Evolutionary conservation across 352 stramenopile species (phyloP).

Genomic region (Phytophthora sansomeana): DNA sequence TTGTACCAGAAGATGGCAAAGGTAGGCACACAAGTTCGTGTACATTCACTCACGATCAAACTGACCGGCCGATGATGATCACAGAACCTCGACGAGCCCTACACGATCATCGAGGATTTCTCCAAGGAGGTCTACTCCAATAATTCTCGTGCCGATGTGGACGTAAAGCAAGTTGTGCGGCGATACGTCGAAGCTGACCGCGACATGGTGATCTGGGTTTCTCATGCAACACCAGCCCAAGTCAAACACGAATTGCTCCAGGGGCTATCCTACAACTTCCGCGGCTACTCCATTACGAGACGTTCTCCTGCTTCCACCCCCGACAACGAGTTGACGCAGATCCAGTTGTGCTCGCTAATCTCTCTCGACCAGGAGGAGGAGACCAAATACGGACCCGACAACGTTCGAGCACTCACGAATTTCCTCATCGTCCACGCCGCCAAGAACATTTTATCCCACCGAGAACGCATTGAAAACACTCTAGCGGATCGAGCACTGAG

Average conservation of each 20-base stretch:
- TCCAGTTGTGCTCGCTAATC: constrained; percentile 59
- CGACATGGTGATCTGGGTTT: constrained; percentile 66
- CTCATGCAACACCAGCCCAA: constrained; percentile 49
- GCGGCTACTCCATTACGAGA: constrained; percentile 64
- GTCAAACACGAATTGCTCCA: constrained; percentile 53
- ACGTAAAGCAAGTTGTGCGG: constrained; percentile 61
- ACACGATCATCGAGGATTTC: constrained; percentile 68
- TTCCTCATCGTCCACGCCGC: constrained; percentile 47
- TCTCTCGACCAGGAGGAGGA: constrained; percentile 46
- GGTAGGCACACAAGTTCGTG: constrained; percentile 10
- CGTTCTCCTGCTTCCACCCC: constrained; percentile 34
- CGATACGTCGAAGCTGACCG: constrained; percentile 63
- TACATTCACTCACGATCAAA: neutral
- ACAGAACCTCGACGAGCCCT: constrained; percentile 43
- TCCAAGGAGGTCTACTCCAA: constrained; percentile 60
- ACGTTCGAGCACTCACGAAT: constrained; percentile 46
- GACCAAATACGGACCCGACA: constrained; percentile 28
- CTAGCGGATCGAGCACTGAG: constrained; percentile 33
- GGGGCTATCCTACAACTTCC: constrained; percentile 46
- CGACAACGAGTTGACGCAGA: constrained; percentile 39
- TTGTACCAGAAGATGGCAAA: constrained; percentile 34
- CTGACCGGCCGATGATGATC: neutral
- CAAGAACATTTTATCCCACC: constrained; percentile 41
- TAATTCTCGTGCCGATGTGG: constrained; percentile 51
- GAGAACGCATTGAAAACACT: constrained; percentile 55